phyloP scores from a whole-genome alignment of 2,329 filamentous ascomycete genomes.

The Neofusicoccum sp. region DNA sequence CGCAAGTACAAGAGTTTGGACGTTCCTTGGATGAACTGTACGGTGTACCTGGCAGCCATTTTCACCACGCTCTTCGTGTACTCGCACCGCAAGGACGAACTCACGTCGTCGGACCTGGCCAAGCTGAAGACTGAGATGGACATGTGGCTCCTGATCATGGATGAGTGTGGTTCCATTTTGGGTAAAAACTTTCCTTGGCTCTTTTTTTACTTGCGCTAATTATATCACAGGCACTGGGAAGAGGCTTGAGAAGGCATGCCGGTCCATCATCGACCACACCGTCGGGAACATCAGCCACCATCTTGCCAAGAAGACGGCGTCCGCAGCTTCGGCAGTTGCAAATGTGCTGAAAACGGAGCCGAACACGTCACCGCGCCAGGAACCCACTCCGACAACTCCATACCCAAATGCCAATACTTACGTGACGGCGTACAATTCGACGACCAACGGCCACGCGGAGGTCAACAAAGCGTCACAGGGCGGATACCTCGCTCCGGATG shows the following conservation, averaged over 20 bases:
- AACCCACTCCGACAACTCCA: conserved; percentile 26
- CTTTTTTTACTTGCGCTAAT: neutral
- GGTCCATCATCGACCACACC: conserved; percentile 52
- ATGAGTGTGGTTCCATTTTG: conserved; percentile 66
- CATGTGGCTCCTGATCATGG: conserved; percentile 68
- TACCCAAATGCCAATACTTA: conserved; percentile 17
- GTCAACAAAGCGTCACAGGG: conserved; percentile 3
- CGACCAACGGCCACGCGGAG: neutral
- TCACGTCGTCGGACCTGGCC: conserved; percentile 61
- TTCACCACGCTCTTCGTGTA: conserved; percentile 72
- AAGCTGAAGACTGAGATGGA: conserved; percentile 69
- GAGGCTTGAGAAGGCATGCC: conserved; percentile 52
- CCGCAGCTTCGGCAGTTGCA: conserved; percentile 45
- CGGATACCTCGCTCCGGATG: conserved; percentile 10
- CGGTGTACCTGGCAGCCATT: conserved; percentile 72
- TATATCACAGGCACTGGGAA: conserved; percentile 47
- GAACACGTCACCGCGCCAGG: conserved; percentile 23
- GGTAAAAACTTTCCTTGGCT: conserved; percentile 53
- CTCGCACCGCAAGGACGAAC: conserved; percentile 66
- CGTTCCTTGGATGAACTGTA: conserved; percentile 76
- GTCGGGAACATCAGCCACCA: conserved; percentile 51
- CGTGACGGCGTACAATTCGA: neutral
- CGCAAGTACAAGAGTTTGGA: conserved; percentile 69
- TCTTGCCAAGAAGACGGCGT: conserved; percentile 46
- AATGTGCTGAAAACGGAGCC: conserved; percentile 29